phyloP scores from a whole-genome alignment of 192 early-diverging fungal genomes.

The Phycomyces nitens region DNA sequence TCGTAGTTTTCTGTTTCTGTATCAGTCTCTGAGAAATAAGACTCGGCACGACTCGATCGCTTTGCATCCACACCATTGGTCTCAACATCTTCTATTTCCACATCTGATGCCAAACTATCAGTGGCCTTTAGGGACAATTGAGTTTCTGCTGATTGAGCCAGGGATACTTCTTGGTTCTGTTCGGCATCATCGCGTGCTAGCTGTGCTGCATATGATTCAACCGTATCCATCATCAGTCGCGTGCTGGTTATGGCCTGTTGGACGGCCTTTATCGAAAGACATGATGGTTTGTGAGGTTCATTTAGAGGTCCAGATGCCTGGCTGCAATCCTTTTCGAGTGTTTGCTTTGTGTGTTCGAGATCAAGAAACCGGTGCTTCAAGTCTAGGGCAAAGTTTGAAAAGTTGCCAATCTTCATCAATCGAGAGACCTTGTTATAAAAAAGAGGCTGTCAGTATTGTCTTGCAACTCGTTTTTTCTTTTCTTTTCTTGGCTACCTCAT shows the following conservation, averaged over 20 bases:
- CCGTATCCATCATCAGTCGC: constrained; percentile 24
- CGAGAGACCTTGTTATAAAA: constrained; percentile 40
- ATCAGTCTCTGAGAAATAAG: too few species aligned
- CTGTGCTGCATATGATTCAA: constrained; percentile 18
- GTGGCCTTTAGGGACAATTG: background rate
- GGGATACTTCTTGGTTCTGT: background rate
- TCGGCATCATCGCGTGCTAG: background rate
- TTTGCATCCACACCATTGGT: too few species aligned
- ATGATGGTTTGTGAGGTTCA: constrained; percentile 6
- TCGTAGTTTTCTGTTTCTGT: background rate
- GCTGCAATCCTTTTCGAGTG: background rate
- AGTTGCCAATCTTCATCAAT: constrained; percentile 50
- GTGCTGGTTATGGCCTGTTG: constrained; percentile 23
- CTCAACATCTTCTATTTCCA: too few species aligned
- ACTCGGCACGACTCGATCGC: too few species aligned
- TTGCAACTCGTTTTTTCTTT: too few species aligned
- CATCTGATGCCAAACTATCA: too few species aligned
- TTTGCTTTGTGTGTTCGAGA: constrained; percentile 40
- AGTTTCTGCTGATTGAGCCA: background rate
- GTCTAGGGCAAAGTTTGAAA: constrained; percentile 44
- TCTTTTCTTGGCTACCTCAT: constrained; percentile 18
- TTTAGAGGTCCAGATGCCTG: background rate
- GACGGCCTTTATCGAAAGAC: constrained; percentile 23
- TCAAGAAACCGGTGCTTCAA: constrained; percentile 44
- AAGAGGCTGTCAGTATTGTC: too few species aligned